These are phyloP conservation scores for Alternaria tenuissima DNA, from an alignment of 2,329 filamentous ascomycete genomes.

Conservation along the genomic window DNA sequence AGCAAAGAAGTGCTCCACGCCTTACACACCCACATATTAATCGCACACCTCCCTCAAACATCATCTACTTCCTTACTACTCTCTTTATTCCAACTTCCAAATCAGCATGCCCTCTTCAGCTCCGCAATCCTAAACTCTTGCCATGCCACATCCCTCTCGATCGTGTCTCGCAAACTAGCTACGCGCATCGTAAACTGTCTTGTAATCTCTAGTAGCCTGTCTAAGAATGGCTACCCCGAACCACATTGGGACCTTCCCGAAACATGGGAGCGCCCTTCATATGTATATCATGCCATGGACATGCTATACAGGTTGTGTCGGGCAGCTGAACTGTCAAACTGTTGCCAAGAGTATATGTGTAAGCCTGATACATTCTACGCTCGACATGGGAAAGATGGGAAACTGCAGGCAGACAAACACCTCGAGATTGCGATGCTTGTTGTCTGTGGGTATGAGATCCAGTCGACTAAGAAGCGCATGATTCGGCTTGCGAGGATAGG, in stretches of 20 bases:
- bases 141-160: not conserved
- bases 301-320: not conserved
- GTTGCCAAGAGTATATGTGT: not conserved
- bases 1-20: not conserved
- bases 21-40: not conserved
- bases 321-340: not conserved
- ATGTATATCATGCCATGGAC: not conserved
- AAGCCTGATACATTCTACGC: not conserved
- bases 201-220: not conserved
- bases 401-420: not conserved
- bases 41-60: not conserved
- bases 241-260: not conserved
- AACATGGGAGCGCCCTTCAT: not conserved
- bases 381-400: not conserved
- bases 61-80: not conserved
- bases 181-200: not conserved
- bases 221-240: not conserved
- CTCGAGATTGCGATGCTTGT: not conserved
- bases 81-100: not conserved
- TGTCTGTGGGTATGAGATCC: not conserved
- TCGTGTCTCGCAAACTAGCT: not conserved
- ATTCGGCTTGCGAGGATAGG: not conserved
- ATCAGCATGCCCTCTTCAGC: not conserved
- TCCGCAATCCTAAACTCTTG: not conserved
- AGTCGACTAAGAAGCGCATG: not conserved